Evolutionary conservation across 2,329 filamentous ascomycete species (phyloP).

Genomic region (Colletotrichum lupini): DNA sequence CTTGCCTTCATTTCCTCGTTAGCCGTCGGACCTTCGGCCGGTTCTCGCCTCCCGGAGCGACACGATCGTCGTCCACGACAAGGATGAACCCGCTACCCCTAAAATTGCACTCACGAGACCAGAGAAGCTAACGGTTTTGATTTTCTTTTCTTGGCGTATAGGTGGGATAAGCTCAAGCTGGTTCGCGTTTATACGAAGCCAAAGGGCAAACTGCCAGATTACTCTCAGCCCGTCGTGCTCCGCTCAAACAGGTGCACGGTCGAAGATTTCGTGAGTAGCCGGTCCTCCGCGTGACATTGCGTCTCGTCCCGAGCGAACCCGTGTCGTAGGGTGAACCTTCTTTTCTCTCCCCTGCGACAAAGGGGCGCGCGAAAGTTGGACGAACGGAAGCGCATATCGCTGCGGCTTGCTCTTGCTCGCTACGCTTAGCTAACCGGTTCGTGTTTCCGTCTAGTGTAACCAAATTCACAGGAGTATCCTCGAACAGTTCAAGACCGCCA

Average conservation of each 20-base stretch:
- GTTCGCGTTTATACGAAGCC: constrained; percentile 97
- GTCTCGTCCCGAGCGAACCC: not conserved
- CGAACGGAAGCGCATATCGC: not conserved
- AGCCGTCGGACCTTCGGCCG: not conserved
- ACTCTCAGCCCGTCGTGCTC: constrained; percentile 89
- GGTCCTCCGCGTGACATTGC: constrained; percentile 4
- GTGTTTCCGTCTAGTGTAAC: constrained; percentile 78
- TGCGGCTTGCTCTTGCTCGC: not conserved
- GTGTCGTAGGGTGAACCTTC: not conserved
- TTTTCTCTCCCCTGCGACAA: not conserved
- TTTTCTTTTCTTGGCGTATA: constrained; percentile 39
- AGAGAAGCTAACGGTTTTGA: constrained; percentile 1
- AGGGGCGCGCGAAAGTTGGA: not conserved
- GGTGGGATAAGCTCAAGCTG: constrained; percentile 94
- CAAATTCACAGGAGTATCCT: constrained; percentile 96
- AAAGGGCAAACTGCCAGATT: constrained; percentile 94
- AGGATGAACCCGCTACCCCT: not conserved
- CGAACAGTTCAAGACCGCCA: constrained; percentile 93
- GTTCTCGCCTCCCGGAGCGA: not conserved
- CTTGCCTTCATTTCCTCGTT: constrained; percentile 1
- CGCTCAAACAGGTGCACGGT: constrained; percentile 85
- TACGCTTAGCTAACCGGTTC: constrained; percentile 49
- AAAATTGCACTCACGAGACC: not conserved
- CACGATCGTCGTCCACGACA: constrained; percentile 2
- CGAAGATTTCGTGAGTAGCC: constrained; percentile 89